These are phyloP conservation scores for Camellia sinensis DNA, from an alignment of 148 eudicot genomes.

Conservation along the genomic window DNA sequence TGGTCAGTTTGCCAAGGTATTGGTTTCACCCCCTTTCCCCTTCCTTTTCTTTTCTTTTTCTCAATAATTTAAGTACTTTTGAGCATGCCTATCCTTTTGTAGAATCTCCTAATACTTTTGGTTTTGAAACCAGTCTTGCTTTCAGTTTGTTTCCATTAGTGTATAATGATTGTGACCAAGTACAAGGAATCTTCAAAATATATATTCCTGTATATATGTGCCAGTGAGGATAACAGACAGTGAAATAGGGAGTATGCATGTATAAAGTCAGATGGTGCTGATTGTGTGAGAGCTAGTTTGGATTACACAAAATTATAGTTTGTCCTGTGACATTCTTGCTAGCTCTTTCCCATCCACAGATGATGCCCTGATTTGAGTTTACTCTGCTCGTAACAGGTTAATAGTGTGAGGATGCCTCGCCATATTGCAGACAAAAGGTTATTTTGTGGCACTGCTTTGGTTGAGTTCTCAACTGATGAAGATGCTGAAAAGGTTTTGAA, in stretches of 20 bases:
- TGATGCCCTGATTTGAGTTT: background rate
- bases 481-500: slow-evolving; percentile 64
- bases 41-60: background rate
- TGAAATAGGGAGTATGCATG: background rate
- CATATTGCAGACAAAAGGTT: slow-evolving; percentile 70
- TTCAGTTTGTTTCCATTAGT: background rate
- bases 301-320: background rate
- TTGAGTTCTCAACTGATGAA: slow-evolving; percentile 86
- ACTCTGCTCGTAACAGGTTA: slow-evolving; percentile 52
- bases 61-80: background rate
- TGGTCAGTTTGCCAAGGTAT: slow-evolving; percentile 73
- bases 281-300: background rate
- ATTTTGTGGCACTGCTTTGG: slow-evolving; percentile 81
- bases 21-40: background rate
- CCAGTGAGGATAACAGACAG: background rate
- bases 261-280: background rate
- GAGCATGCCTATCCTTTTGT: background rate
- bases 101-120: background rate
- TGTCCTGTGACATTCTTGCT: background rate
- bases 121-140: slow-evolving; percentile 4
- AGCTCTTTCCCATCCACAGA: background rate
- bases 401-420: slow-evolving; percentile 86
- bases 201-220: background rate
- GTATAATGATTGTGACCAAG: background rate
- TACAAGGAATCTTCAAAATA: background rate